Evolutionary conservation across 352 stramenopile species (phyloP).

Genomic region (Pythium scleroteichum): DNA sequence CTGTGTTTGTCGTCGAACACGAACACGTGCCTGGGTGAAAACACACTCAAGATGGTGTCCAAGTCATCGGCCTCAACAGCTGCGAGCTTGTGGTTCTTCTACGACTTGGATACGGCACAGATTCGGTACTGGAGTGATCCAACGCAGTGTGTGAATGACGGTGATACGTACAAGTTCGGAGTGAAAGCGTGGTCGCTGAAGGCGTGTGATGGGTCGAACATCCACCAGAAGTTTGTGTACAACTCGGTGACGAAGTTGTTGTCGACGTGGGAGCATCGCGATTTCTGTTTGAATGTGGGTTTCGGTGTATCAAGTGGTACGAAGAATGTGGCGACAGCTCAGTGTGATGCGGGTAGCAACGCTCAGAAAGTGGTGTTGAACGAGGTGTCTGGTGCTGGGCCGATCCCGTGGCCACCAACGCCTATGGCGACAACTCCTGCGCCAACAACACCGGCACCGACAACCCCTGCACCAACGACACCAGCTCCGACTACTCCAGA

Average conservation of each 20-base stretch:
- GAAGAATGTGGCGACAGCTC: neutral
- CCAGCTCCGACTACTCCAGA: no score
- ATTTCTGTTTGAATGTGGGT: neutral
- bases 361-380: neutral
- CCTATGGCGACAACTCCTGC: neutral
- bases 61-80: neutral
- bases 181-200: neutral
- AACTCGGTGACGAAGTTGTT: conserved; percentile 5
- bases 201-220: neutral
- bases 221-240: conserved; percentile 8
- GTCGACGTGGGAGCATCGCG: neutral
- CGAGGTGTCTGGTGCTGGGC: neutral
- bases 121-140: neutral
- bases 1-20: neutral
- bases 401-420: neutral
- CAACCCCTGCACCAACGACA: no score
- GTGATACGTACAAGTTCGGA: neutral
- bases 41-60: neutral
- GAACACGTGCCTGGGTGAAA: neutral
- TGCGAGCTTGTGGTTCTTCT: neutral
- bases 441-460: neutral
- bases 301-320: neutral
- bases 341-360: neutral
- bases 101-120: neutral
- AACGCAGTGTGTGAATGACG: neutral